Evolutionary conservation across 2,329 filamentous ascomycete species (phyloP), one percentile per base, ranked within the genome.

Genomic region (Phialophora chinensis): DNA sequence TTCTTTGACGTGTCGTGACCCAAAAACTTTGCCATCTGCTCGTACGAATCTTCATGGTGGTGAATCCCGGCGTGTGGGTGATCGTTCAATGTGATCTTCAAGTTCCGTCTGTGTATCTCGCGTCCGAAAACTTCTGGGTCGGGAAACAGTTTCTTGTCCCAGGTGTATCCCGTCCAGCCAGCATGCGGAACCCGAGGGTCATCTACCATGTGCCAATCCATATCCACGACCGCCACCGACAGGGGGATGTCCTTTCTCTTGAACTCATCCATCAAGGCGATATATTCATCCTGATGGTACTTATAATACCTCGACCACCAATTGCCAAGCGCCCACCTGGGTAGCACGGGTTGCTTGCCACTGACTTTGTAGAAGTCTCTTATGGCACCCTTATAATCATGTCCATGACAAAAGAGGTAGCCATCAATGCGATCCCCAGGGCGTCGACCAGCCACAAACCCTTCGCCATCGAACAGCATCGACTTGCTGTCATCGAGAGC

Each of bases 221-320:
- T 89, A 72, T 90, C 87, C 3, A 89, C 75, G 0, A 89, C 86
- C 1, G 83, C 86, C 5, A 88, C 85, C 4, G 82, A 85, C 44
- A 89, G 76, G 0, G 87, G 87, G 6, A 89, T 81, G 0, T 79
- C 74, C 27, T 84, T 76, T 8, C 76, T 74, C 4, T 77, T 73
- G 69, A 89, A 89, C 58, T 80, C 79, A 62, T 87, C 84, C 79
- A 89, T 85, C 17, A 90, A 78, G 14, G 77, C 75, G 2, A 88
- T 67, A 71, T 89, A 89, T 69, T 87, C 84, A 1, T 83, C 77
- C 31, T 82, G 80, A 0, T 77, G 79, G 72, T 89, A 90, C 1
- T 80, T 81, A 71, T 89, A 83, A 73, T 88, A 89, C 7, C 87
- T 79, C 55, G 83, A 86, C 87, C 87, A 89, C 87, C 87, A 90